Evolutionary conservation across 2,329 filamentous ascomycete genomes (phyloP), one percentile per base, ranked within the genome.

Genomic region (Fusarium sp.): DNA sequence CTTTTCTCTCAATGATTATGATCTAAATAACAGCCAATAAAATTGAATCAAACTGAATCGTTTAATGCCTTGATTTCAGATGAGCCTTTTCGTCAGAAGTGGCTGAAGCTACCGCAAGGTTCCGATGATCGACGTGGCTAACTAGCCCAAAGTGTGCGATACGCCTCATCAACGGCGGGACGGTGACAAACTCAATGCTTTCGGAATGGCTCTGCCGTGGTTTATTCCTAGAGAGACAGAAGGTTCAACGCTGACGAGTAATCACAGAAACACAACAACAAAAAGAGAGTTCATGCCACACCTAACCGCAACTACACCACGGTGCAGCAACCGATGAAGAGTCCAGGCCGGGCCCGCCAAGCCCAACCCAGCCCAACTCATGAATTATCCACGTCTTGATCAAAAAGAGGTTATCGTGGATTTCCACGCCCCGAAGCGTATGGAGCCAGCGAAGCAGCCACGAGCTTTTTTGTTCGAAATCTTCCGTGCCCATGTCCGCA

Each of bases 401-500:
- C 57, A 34, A 50, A 46, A n/a, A 59, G 59, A 47, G 40, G 56
- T 32, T 45, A 68, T 46, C 59, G 32, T 47, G 59, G 57, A 47
- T 44, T 71, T 30, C 57, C 64, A 24, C 55, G 64, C 34, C 54
- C 59, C 25, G 38, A 49, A 27, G 44, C 56, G 20, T 73, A 73
- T 60, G 61, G 62, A 51, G 69, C 66, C 63, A 75, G 54, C 57
- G 66, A 75, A 61, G 73, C 61, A 49, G 62, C 56, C 43, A 64
- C 63, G 55, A 57, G 64, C 20, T 44, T 56, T 40, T 44, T 46
- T 52, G 27, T 42, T 57, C 32, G 52, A 49, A 66, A 50, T 63
- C 47, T 20, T 25, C 60, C 22, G 34, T 61, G 30, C 29, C 60
- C 20, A 24, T 61, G 30, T 54, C 58, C 44, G 59, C 64, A 44